Conservation (phyloP, 352 stramenopile species). For the Phytophthora melonis region DNA sequence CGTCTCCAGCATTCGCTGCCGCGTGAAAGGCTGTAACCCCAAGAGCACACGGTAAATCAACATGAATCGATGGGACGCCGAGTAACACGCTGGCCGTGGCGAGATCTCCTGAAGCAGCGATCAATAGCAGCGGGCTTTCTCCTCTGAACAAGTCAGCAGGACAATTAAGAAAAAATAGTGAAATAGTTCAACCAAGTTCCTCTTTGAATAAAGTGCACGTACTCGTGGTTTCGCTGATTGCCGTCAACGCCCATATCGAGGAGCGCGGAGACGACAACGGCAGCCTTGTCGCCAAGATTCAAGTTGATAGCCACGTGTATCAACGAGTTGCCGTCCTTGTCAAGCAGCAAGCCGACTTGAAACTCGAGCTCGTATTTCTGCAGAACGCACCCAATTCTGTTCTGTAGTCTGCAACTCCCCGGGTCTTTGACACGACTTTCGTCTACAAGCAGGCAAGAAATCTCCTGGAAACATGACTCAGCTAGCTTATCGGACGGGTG, state of each 20-base stretch:
- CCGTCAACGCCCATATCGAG: conserved; percentile 50
- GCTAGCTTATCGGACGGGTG: too few relatives aligned
- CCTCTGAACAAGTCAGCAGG: conserved; percentile 30
- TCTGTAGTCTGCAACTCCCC: conserved; percentile 4
- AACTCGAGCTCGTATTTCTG: not conserved
- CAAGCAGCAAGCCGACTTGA: conserved; percentile 11
- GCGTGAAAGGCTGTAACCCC: conserved; percentile 68
- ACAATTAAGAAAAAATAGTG: too few relatives aligned
- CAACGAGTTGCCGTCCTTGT: conserved; percentile 63
- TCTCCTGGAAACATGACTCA: conserved; percentile 10
- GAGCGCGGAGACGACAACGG: conserved; percentile 35
- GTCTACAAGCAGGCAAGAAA: conserved; percentile 8
- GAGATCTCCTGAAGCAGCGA: conserved; percentile 60
- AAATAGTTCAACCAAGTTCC: too few relatives aligned
- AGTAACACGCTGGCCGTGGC: conserved; percentile 23
- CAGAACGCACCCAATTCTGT: conserved; percentile 8
- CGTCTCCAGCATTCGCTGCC: conserved; percentile 67
- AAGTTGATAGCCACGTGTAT: conserved; percentile 57
- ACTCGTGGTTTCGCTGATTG: conserved; percentile 70
- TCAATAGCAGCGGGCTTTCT: conserved; percentile 64
- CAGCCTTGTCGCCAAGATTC: conserved; percentile 29
- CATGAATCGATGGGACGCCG: conserved; percentile 28
- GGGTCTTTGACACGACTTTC: not conserved
- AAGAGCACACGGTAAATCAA: conserved; percentile 55
- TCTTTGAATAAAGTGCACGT: not conserved